Conservation (phyloP, 805 yeast species). For the Kodamaea kakaduensis region DNA sequence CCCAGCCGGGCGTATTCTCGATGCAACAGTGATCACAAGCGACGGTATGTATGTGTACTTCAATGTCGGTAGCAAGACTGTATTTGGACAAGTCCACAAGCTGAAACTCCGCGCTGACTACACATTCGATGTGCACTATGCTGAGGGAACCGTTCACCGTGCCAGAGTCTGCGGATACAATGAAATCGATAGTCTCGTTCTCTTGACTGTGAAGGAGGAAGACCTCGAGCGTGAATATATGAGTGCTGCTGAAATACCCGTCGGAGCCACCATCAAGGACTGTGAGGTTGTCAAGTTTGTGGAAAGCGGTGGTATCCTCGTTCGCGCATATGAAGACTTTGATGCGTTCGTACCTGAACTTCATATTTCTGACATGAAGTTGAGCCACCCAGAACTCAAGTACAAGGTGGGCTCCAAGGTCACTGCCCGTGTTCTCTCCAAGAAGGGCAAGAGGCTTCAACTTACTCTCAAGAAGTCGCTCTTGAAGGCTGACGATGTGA, state of each 20-base stretch:
- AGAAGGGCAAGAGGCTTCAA: slow-evolving; percentile 46
- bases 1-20: slow-evolving; percentile 70
- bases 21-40: slow-evolving; percentile 55
- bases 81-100: slow-evolving; percentile 71
- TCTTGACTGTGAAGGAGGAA: slow-evolving; percentile 65
- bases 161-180: slow-evolving; percentile 79
- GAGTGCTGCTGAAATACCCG: slow-evolving; percentile 65
- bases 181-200: slow-evolving; percentile 58
- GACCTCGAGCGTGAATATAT: slow-evolving; percentile 63
- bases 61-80: slow-evolving; percentile 49
- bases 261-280: slow-evolving; percentile 62
- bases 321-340: slow-evolving; percentile 63
- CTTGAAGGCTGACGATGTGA: slow-evolving; percentile 60
- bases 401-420: slow-evolving; percentile 82
- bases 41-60: slow-evolving; percentile 56
- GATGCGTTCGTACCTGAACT: slow-evolving; percentile 68
- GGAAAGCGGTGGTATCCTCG: slow-evolving; percentile 57
- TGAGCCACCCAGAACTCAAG: slow-evolving; percentile 88
- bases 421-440: slow-evolving; percentile 64
- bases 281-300: slow-evolving; percentile 51
- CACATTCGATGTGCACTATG: slow-evolving; percentile 46
- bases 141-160: slow-evolving; percentile 59
- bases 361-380: slow-evolving; percentile 80
- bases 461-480: slow-evolving; percentile 82
- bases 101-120: slow-evolving; percentile 59